Evolutionary conservation across 108 stramenopile genomes (phyloP), one percentile per base, ranked within the genome.

Genomic region (Cyclotella baltica): DNA sequence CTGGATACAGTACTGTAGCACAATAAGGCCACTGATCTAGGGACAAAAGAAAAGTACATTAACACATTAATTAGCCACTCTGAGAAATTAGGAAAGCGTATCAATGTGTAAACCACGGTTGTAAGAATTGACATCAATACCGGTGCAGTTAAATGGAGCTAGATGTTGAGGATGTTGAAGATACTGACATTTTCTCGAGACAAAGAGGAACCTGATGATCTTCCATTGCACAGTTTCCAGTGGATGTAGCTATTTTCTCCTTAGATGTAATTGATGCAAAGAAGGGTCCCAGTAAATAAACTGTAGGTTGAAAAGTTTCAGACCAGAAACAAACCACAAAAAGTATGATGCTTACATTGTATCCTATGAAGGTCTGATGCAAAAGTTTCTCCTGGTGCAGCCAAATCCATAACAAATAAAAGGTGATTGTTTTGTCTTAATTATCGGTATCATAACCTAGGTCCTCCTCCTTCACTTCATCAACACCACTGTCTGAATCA

Each of bases 21-120:
- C n/a, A n/a, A n/a, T n/a, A n/a, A n/a, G n/a, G n/a, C n/a, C n/a
- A n/a, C n/a, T n/a, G n/a, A n/a, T n/a, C n/a, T n/a, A n/a, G n/a
- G n/a, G n/a, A n/a, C n/a, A n/a, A n/a, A n/a, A n/a, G n/a, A n/a
- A n/a, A n/a, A n/a, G n/a, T n/a, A n/a, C n/a, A n/a, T n/a, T n/a
- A n/a, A n/a, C n/a, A n/a, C n/a, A n/a, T n/a, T n/a, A n/a, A n/a
- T n/a, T n/a, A n/a, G n/a, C n/a, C n/a, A n/a, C n/a, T n/a, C n/a
- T n/a, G n/a, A n/a, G n/a, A n/a, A n/a, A n/a, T n/a, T n/a, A n/a
- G n/a, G n/a, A n/a, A n/a, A n/a, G n/a, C n/a, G n/a, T n/a, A 51
- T 92, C 89, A 38, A 93, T 83, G 77, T 98, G 97, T 65, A 98
- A 98, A 13, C 89, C 88, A 83, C 97, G 97, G 72, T 98, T 98